phyloP scores from a whole-genome alignment of 1,139 yeast genomes.

The Blastobotrys illinoisensis region DNA sequence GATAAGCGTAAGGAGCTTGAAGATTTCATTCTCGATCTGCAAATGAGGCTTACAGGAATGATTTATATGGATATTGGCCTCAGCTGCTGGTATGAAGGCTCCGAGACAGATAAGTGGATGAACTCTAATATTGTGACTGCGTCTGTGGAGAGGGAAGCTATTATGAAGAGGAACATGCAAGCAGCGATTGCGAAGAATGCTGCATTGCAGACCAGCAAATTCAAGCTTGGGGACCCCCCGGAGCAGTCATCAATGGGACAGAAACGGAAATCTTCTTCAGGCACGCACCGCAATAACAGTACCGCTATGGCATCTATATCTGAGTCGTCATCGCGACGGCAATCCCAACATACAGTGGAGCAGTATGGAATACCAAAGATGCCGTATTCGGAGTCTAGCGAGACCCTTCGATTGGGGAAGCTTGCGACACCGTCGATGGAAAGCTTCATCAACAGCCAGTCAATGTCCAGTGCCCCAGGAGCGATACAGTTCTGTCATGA shows the following conservation, averaged over 20 bases:
- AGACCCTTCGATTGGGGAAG: constrained; percentile 1
- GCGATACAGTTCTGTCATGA: constrained; percentile 22
- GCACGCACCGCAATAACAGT: background rate
- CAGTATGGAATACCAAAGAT: constrained; percentile 2
- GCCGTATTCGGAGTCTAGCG: constrained; percentile 5
- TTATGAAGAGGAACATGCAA: constrained; percentile 15
- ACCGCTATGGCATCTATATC: background rate
- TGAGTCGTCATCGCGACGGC: background rate
- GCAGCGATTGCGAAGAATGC: constrained; percentile 18
- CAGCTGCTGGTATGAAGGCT: constrained; percentile 28
- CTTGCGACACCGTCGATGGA: background rate
- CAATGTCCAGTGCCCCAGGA: background rate
- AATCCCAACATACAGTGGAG: background rate
- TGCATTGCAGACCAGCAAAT: constrained; percentile 10
- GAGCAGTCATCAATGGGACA: background rate
- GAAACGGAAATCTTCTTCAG: constrained; percentile 1
- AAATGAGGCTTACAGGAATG: constrained; percentile 28
- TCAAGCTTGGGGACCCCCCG: constrained; percentile 20
- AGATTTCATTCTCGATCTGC: constrained; percentile 23
- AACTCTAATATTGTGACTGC: constrained; percentile 21
- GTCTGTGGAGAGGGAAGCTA: constrained; percentile 15
- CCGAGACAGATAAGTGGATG: constrained; percentile 33
- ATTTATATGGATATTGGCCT: constrained; percentile 29
- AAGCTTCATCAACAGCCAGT: background rate
- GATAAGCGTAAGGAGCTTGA: constrained; percentile 22